Conservation (phyloP, 495 filamentous ascomycete species). For the Xylaria castorea region DNA sequence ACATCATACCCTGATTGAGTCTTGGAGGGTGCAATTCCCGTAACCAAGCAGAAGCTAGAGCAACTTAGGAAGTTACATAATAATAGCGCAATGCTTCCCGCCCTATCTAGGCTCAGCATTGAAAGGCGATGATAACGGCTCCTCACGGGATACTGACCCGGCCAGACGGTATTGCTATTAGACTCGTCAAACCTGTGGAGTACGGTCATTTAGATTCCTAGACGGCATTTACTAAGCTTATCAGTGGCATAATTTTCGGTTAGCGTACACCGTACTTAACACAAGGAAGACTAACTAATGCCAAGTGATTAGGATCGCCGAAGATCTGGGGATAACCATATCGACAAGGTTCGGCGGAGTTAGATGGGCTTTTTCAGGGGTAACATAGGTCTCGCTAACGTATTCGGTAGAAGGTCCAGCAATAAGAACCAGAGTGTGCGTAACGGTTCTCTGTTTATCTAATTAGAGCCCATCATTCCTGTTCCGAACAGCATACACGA, state of each 20-base stretch:
- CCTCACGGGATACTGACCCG: not conserved
- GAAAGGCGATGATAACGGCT: not conserved
- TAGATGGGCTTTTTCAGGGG: not conserved
- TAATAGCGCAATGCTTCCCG: not conserved
- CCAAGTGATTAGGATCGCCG: conserved; percentile 5
- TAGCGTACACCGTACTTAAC: not conserved
- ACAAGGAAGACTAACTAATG: not conserved
- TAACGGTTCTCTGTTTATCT: not conserved
- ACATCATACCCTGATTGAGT: not conserved
- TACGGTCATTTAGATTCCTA: not conserved
- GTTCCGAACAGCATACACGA: not conserved
- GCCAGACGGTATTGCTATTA: not conserved
- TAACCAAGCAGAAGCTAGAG: not conserved
- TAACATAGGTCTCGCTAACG: not conserved
- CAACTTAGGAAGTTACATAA: not conserved
- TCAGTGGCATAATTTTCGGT: not conserved
- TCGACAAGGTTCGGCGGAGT: not conserved
- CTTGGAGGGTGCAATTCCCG: not conserved
- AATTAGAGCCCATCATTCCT: not conserved
- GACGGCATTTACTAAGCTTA: not conserved
- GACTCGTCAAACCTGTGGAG: not conserved
- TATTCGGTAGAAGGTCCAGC: not conserved
- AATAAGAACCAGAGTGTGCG: not conserved
- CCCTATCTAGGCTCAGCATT: not conserved
- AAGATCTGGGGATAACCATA: not conserved